phyloP scores from a whole-genome alignment of 306 rosid species.

The Datisca glomerata region DNA sequence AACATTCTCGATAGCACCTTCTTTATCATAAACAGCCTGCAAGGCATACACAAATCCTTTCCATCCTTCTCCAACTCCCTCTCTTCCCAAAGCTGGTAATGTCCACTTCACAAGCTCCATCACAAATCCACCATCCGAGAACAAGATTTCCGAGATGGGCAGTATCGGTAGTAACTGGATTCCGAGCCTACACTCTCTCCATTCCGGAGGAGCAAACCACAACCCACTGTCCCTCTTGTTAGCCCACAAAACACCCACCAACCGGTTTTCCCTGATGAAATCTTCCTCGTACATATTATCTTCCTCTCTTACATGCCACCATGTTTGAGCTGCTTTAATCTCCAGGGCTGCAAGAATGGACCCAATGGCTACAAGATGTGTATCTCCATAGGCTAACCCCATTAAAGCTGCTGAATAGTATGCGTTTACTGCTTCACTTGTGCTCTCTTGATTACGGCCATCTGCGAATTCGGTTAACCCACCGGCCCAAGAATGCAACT shows the following conservation, averaged over 20 bases:
- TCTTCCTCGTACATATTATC: slow-evolving; percentile 38
- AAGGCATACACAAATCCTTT: slow-evolving; percentile 62
- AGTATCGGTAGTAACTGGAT: slow-evolving; percentile 61
- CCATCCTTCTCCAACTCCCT: slow-evolving; percentile 86
- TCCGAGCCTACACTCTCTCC: slow-evolving; percentile 77
- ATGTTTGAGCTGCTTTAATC: slow-evolving; percentile 50
- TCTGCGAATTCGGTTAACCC: slow-evolving; percentile 72
- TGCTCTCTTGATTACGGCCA: slow-evolving; percentile 84
- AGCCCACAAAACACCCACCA: slow-evolving; percentile 66
- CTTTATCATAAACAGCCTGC: slow-evolving; percentile 46
- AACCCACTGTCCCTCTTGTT: slow-evolving; percentile 80
- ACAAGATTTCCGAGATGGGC: slow-evolving; percentile 57
- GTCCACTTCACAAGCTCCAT: slow-evolving; percentile 79
- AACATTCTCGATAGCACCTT: slow-evolving; percentile 35
- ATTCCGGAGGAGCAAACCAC: slow-evolving; percentile 77
- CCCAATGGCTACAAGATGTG: slow-evolving; percentile 36
- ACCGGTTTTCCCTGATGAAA: slow-evolving; percentile 40
- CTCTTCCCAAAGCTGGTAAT: slow-evolving; percentile 44
- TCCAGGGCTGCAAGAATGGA: slow-evolving; percentile 58
- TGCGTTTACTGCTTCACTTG: slow-evolving; percentile 73
- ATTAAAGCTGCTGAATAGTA: slow-evolving; percentile 75
- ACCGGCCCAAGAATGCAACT: slow-evolving; percentile 85
- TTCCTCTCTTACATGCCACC: slow-evolving; percentile 74
- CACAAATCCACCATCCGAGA: slow-evolving; percentile 41
- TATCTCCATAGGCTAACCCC: slow-evolving; percentile 71